Evolutionary conservation across 2,329 filamentous ascomycete species (phyloP), one percentile per base, ranked within the genome.

Genomic region (Nothomitra cinnamomea): DNA sequence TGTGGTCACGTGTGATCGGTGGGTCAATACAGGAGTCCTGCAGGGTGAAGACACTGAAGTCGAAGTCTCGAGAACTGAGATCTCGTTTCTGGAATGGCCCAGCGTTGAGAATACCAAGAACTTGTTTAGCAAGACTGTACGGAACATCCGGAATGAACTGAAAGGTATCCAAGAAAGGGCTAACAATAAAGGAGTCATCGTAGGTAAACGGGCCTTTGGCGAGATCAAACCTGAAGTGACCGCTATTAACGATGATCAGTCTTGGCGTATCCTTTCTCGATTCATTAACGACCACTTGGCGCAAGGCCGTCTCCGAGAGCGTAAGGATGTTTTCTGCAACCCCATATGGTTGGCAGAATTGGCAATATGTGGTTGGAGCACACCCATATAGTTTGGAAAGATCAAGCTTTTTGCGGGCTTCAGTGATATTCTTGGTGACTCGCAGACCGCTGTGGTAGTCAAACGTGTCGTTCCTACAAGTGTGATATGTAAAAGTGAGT

Each of bases 161-260:
- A 65, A 95, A 84, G 1, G 77, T 78, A 66, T 83, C 94, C 1
- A 79, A 79, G 64, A 98, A 98, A 0, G 92, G 92, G 8, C 85
- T 94, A 25, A 96, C 76, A 40, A 90, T 82, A 63, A 80, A 96
- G 0, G 85, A 87, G 3, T 82, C 83, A 64, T 98, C 92, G 38
- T 80, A 79, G 0, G 92, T 96, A 63, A 96, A 96, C 0, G 82
- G 73, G 0, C 92, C 92, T 65, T 90, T 80, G 73, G 95, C 94
- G 56, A 98, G 85, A 65, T 98, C 92, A 66, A 96, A 98, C 43
- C 92, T 85, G 58, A 98, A 80, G 2, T 85, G 86, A 24, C 92
- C 92, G 0, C 87, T 95, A 67, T 98, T 98, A 54, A 85, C 74
- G 51, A 96, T 78, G 35, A 83, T 81, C 10, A 96, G 69, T 5